Evolutionary conservation across 2,329 filamentous ascomycete species (phyloP).

Genomic region (Colletotrichum musae): DNA sequence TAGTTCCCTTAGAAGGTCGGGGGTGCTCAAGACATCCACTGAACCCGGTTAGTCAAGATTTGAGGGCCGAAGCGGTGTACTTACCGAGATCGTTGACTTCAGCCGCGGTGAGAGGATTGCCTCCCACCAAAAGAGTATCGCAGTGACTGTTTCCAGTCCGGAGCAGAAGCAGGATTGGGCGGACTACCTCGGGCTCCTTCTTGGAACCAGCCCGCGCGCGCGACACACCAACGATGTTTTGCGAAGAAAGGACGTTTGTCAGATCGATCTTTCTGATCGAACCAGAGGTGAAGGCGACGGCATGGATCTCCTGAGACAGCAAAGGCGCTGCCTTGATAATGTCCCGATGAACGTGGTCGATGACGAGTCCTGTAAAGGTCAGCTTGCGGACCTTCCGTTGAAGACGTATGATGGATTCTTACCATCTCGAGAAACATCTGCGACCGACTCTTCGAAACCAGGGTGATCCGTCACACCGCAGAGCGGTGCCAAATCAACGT

Average conservation of each 20-base stretch:
- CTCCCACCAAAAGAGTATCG: conserved; percentile 65
- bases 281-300: conserved; percentile 68
- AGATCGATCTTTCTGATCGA: conserved; percentile 69
- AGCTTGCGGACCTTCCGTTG: background rate
- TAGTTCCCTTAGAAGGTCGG: conserved; percentile 58
- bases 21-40: conserved; percentile 49
- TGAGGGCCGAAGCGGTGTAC: background rate
- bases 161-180: conserved; percentile 65
- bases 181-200: conserved; percentile 57
- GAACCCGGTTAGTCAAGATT: conserved; percentile 8
- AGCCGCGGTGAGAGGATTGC: conserved; percentile 61
- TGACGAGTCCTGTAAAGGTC: conserved; percentile 32
- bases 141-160: conserved; percentile 63
- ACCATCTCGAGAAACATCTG: conserved; percentile 68
- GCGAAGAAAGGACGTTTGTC: conserved; percentile 55
- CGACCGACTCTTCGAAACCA: conserved; percentile 61
- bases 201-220: conserved; percentile 32
- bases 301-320: conserved; percentile 70
- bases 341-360: conserved; percentile 41
- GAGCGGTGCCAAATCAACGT: conserved; percentile 64
- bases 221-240: conserved; percentile 30
- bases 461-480: conserved; percentile 59
- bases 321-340: conserved; percentile 59
- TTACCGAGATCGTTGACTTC: conserved; percentile 67
- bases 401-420: conserved; percentile 41